These are phyloP conservation scores for Lachancea meyersii DNA, from an alignment of 805 yeast genomes.

Conservation along the genomic window DNA sequence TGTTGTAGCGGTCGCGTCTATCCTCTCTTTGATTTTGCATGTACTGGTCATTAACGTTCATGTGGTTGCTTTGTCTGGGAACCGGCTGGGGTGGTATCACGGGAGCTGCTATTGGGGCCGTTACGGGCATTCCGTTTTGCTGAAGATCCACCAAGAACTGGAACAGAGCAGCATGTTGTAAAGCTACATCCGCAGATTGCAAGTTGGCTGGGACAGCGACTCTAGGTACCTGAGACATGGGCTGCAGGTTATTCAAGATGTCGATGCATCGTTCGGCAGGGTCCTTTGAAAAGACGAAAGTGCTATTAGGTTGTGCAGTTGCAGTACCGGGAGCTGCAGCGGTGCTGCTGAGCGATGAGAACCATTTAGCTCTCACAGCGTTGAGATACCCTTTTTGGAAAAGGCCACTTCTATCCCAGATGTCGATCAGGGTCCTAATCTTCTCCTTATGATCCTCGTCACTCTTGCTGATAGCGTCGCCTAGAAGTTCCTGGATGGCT, in stretches of 20 bases:
- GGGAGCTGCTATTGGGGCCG: slow-evolving; percentile 5
- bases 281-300: slow-evolving; percentile 42
- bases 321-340: slow-evolving; percentile 37
- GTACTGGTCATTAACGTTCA: slow-evolving; percentile 5
- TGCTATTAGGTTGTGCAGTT: slow-evolving; percentile 38
- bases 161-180: slow-evolving; percentile 39
- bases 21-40: slow-evolving; percentile 8
- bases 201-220: slow-evolving; percentile 21
- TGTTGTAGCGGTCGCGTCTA: slow-evolving; percentile 9
- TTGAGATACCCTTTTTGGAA: slow-evolving; percentile 55
- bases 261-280: slow-evolving; percentile 22
- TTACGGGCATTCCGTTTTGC: slow-evolving; percentile 14
- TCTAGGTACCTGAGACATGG: slow-evolving; percentile 15
- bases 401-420: slow-evolving; percentile 84
- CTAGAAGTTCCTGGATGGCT: slow-evolving; percentile 56
- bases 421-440: slow-evolving; percentile 76
- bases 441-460: slow-evolving; percentile 60
- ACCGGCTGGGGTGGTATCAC: slow-evolving; percentile 4
- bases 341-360: slow-evolving; percentile 28
- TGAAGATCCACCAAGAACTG: slow-evolving; percentile 36
- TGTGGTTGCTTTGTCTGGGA: background rate
- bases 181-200: slow-evolving; percentile 24
- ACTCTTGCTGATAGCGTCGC: slow-evolving; percentile 53
- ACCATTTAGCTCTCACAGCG: slow-evolving; percentile 52
- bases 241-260: slow-evolving; percentile 28